Evolutionary conservation across 805 yeast species (phyloP).

Genomic region (Barnettozyma populi): DNA sequence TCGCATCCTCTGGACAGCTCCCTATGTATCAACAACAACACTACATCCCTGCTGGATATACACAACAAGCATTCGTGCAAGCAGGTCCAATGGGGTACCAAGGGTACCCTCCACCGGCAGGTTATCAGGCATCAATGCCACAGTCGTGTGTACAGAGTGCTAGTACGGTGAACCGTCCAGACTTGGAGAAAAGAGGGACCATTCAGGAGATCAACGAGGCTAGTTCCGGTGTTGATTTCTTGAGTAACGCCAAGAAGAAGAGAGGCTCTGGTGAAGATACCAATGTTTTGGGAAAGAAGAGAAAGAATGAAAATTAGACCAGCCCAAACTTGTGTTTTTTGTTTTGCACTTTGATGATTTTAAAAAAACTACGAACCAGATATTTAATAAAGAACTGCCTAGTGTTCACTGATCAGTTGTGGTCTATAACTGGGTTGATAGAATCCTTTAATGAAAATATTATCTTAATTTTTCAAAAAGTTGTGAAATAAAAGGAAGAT

Average conservation of each 20-base stretch:
- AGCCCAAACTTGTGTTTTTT: no score
- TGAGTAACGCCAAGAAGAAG: constrained; percentile 1
- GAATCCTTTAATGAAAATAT: neutral
- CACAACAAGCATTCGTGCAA: neutral
- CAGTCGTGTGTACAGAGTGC: neutral
- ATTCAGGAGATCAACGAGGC: constrained; percentile 8
- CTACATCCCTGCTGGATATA: neutral
- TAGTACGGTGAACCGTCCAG: neutral
- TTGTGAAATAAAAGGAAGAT: no score
- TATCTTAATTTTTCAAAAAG: no score
- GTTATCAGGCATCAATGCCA: neutral
- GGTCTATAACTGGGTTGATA: neutral
- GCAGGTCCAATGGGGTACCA: neutral
- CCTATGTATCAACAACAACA: neutral
- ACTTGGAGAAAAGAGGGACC: constrained; percentile 3
- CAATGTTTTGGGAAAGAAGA: no score
- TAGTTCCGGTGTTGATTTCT: neutral
- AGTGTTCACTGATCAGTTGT: neutral
- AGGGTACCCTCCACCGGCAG: no score
- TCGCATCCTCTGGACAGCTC: neutral
- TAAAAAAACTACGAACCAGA: neutral
- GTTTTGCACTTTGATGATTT: neutral
- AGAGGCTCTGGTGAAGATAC: no score
- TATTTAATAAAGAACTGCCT: neutral
- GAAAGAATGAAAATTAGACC: no score